Conservation (phyloP, 768 basidiomycete genomes). For the Russula sp. region DNA sequence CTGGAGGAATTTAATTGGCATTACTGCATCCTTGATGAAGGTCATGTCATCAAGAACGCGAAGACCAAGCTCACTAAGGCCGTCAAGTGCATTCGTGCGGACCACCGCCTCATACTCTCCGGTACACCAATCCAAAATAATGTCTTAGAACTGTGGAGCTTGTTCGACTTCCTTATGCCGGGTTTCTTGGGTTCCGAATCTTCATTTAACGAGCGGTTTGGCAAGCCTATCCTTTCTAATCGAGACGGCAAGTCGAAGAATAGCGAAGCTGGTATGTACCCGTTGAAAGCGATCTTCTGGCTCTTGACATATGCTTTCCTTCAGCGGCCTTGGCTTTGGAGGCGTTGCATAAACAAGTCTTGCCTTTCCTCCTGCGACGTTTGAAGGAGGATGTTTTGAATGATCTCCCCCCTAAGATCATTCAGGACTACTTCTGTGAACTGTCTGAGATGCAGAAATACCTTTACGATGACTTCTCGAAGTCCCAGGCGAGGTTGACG, state of each 20-base stretch:
- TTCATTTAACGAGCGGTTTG: slow-evolving; percentile 92
- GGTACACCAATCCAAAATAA: slow-evolving; percentile 99
- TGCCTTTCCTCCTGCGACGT: slow-evolving; percentile 95
- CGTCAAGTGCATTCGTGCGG: slow-evolving; percentile 82
- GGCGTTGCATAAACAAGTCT: slow-evolving; percentile 94
- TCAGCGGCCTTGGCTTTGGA: slow-evolving; percentile 90
- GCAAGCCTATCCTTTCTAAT: slow-evolving; percentile 92
- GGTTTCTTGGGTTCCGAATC: slow-evolving; percentile 96
- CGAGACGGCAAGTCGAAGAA: slow-evolving; percentile 94
- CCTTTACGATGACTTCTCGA: slow-evolving; percentile 91
- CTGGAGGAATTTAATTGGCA: slow-evolving; percentile 78
- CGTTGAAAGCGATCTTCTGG: not conserved
- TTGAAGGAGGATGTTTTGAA: slow-evolving; percentile 95
- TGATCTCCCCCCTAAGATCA: slow-evolving; percentile 97
- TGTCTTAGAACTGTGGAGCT: slow-evolving; percentile 94
- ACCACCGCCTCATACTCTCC: slow-evolving; percentile 90
- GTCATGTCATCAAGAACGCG: slow-evolving; percentile 97
- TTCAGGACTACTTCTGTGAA: slow-evolving; percentile 99
- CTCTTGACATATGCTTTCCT: not conserved
- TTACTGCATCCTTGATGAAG: slow-evolving; percentile 96
- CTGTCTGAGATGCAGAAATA: slow-evolving; percentile 90
- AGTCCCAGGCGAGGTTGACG: slow-evolving; percentile 60
- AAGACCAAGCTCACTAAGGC: slow-evolving; percentile 98
- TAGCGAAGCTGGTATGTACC: slow-evolving; percentile 81
- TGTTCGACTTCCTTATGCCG: slow-evolving; percentile 99